A percentile compares a stretch with the other conserved stretches of the same genome.
phyloP scores from a whole-genome alignment of 2,329 filamentous ascomycete species.

The Monascus ruber region DNA sequence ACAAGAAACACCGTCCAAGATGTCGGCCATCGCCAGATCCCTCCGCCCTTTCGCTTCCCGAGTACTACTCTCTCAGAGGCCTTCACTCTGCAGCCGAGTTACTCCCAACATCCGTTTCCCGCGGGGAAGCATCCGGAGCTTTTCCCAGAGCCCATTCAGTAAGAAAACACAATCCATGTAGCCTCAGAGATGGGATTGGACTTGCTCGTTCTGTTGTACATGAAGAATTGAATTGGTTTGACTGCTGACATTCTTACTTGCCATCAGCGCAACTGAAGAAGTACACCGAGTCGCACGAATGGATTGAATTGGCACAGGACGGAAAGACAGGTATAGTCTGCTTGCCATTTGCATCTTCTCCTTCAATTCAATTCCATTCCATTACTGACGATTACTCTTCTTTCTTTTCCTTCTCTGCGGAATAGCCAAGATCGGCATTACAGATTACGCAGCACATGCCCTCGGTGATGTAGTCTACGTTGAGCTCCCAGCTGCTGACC shows the following conservation, averaged over 20 bases:
- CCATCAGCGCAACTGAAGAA: constrained; percentile 48
- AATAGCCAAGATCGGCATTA: constrained; percentile 65
- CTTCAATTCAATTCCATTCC: constrained; percentile 2
- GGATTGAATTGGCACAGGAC: constrained; percentile 80
- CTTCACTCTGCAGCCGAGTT: constrained; percentile 19
- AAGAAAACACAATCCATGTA: constrained; percentile 5
- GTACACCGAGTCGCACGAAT: constrained; percentile 97
- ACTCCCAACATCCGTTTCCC: constrained; percentile 28
- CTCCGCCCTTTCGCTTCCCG: constrained; percentile 27
- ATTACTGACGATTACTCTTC: no score
- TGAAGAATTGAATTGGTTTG: not conserved
- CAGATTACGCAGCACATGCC: constrained; percentile 77
- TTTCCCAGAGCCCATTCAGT: constrained; percentile 32
- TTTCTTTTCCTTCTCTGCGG: no score
- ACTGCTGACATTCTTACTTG: not conserved
- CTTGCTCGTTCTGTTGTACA: not conserved
- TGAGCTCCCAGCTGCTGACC: constrained; percentile 67
- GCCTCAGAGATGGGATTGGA: constrained; percentile 2
- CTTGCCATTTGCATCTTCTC: constrained; percentile 4
- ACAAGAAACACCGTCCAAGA: constrained; percentile 11
- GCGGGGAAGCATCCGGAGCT: constrained; percentile 30
- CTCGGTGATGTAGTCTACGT: constrained; percentile 97
- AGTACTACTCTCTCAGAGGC: constrained; percentile 24
- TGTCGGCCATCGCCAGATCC: constrained; percentile 26
- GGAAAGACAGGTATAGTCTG: constrained; percentile 56